phyloP scores from a whole-genome alignment of 164 flowering plant species.

The Vitis rupestris region DNA sequence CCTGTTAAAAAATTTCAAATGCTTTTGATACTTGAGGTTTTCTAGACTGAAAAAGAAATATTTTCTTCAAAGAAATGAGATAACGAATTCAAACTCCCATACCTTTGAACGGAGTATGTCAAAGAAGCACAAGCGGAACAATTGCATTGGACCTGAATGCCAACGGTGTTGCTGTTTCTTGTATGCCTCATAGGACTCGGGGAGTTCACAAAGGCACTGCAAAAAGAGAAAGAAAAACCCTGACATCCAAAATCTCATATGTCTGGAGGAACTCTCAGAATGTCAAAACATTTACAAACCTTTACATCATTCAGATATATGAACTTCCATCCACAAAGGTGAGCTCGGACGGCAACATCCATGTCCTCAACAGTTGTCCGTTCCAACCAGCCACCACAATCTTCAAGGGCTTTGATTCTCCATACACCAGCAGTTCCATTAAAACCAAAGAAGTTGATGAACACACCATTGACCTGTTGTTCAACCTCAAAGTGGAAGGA shows the following conservation, averaged over 20 bases:
- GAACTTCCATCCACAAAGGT: conserved; percentile 95
- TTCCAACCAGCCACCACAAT: conserved; percentile 96
- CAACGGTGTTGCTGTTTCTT: conserved; percentile 97
- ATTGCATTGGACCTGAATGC: conserved; percentile 99
- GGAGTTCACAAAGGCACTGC: conserved; percentile 95
- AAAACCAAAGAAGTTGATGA: conserved; percentile 91
- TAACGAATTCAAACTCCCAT: conserved; percentile 4
- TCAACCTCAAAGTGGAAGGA: conserved; percentile 96
- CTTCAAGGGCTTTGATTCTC: conserved; percentile 96
- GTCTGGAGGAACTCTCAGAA: neutral
- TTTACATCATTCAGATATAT: conserved; percentile 89
- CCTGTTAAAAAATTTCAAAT: neutral
- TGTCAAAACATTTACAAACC: conserved; percentile 36
- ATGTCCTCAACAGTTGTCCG: conserved; percentile 98
- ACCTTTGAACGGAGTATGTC: conserved; percentile 84
- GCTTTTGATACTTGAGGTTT: neutral
- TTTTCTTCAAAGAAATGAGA: neutral
- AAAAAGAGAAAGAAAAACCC: conserved; percentile 2
- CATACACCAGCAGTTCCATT: conserved; percentile 99
- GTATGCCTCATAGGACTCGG: conserved; percentile 96
- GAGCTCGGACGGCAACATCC: conserved; percentile 98
- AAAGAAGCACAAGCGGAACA: conserved; percentile 81
- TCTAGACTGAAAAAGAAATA: neutral
- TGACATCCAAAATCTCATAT: neutral
- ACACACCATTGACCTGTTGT: conserved; percentile 91